Base-by-base conservation (phyloP, 2,329 filamentous ascomycete species). In the Phoma sp. region DNA sequence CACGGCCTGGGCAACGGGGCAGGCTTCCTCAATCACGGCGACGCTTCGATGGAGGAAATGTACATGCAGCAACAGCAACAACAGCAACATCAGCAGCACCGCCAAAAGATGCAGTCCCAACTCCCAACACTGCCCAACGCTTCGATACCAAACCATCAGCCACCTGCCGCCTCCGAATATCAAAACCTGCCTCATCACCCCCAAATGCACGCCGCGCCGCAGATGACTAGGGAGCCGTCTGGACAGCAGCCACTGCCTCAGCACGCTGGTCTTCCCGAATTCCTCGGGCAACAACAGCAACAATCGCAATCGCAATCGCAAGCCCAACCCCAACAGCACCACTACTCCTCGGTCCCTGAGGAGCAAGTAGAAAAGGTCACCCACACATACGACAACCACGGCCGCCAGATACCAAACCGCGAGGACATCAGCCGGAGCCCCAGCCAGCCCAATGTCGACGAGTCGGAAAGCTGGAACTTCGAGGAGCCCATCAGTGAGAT, bases 381-480 rank as follows among this genome's bases (percentile, higher is more conserved):
- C 13, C 84, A 87, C 67, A 78, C 77, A 35, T 88, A 82, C 60
- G 85, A 89, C 66, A 76, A 77, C 22, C 84, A 84, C 64, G 84
- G 85, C 19, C 77, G 83, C 43, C 81, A 82, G 43, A 75, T 85
- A 43, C 67, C 75, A 3, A 58, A 63, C 5, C 77, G 74, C 57
- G 80, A 82, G 43, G 78, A 80, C n/a, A 63, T 71, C n/a, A 50
- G 45, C 10, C n/a, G 52, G 12, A 53, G 37, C 61, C 71, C 48
- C 51, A 62, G 54, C 19, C 78, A 78, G 39, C 78, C 80, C 33
- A 64, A 77, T 15, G 51, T 51, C 7, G 81, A 85, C 48, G 84
- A 87, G 69, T 57, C 78, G 0, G 93, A 96, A 68, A 91, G 85
- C 8, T 99, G 95, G 95, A 93, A 96, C 69, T 99, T 99, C 64